Evolutionary conservation across 1,139 yeast species (phyloP), one percentile per base, ranked within the genome.

Genomic region (Torulaspora pretoriensis): DNA sequence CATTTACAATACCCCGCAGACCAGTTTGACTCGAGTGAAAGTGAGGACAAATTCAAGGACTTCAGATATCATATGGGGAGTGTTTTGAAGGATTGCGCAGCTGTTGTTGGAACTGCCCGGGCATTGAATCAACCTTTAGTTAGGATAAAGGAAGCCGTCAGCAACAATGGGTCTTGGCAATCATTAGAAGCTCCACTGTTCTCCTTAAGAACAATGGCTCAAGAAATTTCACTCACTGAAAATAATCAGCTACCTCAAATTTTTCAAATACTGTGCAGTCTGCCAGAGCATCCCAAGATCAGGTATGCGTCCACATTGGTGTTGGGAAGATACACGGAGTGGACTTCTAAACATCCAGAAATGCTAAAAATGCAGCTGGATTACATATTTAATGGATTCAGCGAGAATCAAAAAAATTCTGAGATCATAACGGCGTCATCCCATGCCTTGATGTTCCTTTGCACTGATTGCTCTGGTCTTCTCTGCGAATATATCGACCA

Each of bases 61-160:
- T 92, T 90, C 67, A 75, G 99, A 58, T 94, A 92, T 66, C 96
- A 89, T 51, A 87, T 92, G 86, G 97, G 97, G 25, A 97, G 92
- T 63, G 96, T 92, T 9, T 71, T 94, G 51, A 94, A 92, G 61
- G 96, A 90, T 63, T 89, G 97, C 67, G 87, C 97, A 56, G 85
- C 87, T 1, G 90, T 92, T 2, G 81, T 87, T 33, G 97, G 97
- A 0, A 75, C 95, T 2, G 69, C 78, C 4, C 71, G 67, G 34
- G 89, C 96, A 0, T 70, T 94, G 28, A 67, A 60, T 53, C 60
- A 69, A 40, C 72, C 74, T 10, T 60, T 60, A 29, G 50, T 57
- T 8, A 58, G 55, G 38, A 63, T 70, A 8, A 55, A 58, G 40
- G 36, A 46, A 22, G 53, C 65, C 5, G 40, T 63, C 17, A 40